Evolutionary conservation across 805 yeast genomes (phyloP), one percentile per base, ranked within the genome.

Genomic region (Teunomyces cretensis): DNA sequence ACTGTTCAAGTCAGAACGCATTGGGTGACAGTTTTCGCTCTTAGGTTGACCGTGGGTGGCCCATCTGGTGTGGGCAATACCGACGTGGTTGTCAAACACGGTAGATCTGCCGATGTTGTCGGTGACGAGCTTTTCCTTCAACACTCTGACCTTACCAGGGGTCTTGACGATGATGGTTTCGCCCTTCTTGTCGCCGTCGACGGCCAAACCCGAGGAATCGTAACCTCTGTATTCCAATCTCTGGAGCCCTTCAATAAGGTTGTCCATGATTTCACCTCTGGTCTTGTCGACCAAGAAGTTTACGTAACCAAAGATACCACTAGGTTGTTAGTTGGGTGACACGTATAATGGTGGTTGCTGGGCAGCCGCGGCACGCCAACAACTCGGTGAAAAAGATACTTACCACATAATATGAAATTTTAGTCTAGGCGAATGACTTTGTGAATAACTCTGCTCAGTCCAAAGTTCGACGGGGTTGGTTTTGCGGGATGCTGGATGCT

Each of bases 61-160:
- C 99, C 99, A 94, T 76, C 99, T 87, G 11, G 99, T 94, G 71
- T 94, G 99, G 17, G 99, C 98, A 65, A 94, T 94, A 63, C 96
- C 99, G 49, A 84, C 90, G 64, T 94, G 99, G 65, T 85, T 81
- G 56, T 80, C 84, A 62, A 88, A 90, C 15, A 80, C 75, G 49
- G 79, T 82, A 24, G 76, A 67, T 56, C 84, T 76, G 58, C 86
- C 80, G 46, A 83, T 77, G 38, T 79, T 65, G 16, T 65, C 60
- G 41, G 51, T 57, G 27, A 69, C 73, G 54, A 88, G 81, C 68
- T 84, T 83, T 50, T 81, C 76, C 64, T 78, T 84, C 64, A 94
- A 82, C 46, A 82, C 84, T 53, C 79, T 80, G 55, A 94, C 99
- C 69, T 94, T 95, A 61, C 99, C 99, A 49, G 83, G 89, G 66